Evolutionary conservation across 495 filamentous ascomycete species (phyloP).

Genomic region (Xylaria intraflava): DNA sequence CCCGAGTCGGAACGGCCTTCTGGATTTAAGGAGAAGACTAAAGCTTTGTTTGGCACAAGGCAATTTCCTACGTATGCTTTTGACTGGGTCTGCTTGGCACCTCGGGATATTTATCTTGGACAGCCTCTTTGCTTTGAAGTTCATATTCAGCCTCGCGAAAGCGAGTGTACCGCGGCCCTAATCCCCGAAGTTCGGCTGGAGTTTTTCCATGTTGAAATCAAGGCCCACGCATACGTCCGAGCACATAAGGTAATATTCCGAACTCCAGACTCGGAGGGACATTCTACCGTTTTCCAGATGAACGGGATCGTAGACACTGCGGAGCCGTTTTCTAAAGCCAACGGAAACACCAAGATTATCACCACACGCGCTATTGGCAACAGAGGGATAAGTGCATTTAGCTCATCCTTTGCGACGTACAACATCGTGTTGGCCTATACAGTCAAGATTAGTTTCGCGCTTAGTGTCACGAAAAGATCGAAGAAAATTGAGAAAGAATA

Average conservation of each 20-base stretch:
- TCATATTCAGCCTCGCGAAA: conserved; percentile 1
- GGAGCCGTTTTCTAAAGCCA: conserved; percentile 1
- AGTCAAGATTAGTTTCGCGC: background rate
- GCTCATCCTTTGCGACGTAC: conserved; percentile 2
- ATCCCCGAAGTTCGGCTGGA: conserved; percentile 2
- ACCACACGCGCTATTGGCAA: background rate
- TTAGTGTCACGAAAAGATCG: background rate
- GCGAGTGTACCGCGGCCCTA: conserved; percentile 3
- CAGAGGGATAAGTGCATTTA: background rate
- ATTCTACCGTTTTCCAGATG: background rate
- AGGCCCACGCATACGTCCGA: background rate
- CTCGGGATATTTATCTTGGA: background rate
- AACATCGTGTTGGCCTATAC: conserved; percentile 2
- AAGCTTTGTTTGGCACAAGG: conserved; percentile 2
- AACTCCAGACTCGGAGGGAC: background rate
- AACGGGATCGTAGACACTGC: background rate
- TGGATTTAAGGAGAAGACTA: conserved; percentile 10
- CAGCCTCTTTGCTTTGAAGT: background rate
- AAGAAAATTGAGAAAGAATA: background rate
- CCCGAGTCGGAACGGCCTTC: conserved; percentile 4
- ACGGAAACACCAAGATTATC: conserved; percentile 5
- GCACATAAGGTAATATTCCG: background rate
- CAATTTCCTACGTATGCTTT: conserved; percentile 8
- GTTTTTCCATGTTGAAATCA: background rate
- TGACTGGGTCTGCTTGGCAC: conserved; percentile 8